A percentile compares a stretch with the other conserved stretches of the same genome.
These are phyloP conservation scores for Fusarium irregulare DNA, from an alignment of 2,329 filamentous ascomycete genomes.

Conservation along the genomic window DNA sequence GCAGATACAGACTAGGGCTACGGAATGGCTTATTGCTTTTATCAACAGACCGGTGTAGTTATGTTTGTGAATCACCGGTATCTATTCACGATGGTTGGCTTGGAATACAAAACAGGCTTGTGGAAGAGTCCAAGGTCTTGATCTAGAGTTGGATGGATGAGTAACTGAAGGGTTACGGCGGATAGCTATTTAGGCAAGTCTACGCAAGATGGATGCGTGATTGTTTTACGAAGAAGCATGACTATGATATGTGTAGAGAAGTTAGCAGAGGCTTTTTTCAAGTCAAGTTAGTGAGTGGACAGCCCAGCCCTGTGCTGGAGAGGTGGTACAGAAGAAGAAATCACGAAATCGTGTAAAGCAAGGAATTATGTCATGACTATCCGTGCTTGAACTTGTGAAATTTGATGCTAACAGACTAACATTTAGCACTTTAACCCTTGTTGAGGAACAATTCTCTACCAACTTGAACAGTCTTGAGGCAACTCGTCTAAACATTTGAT, in stretches of 20 bases:
- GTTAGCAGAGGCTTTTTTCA: slow-evolving; percentile 9
- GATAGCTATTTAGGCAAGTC: background rate
- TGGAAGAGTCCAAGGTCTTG: slow-evolving; percentile 19
- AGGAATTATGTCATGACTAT: background rate
- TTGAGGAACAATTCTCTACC: background rate
- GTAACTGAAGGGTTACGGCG: slow-evolving; percentile 21
- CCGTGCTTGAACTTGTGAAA: background rate
- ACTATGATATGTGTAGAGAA: slow-evolving; percentile 24
- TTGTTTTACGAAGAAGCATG: slow-evolving; percentile 31
- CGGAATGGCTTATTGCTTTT: slow-evolving; percentile 37
- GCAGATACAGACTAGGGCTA: slow-evolving; percentile 38
- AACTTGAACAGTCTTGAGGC: background rate
- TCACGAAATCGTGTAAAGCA: slow-evolving; percentile 23
- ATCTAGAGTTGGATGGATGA: slow-evolving; percentile 39
- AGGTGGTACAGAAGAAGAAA: slow-evolving; percentile 28
- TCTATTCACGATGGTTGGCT: slow-evolving; percentile 35
- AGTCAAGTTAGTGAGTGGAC: slow-evolving; percentile 7
- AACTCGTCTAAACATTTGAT: slow-evolving; percentile 14
- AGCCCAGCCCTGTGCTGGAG: slow-evolving; percentile 3
- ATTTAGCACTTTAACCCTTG: background rate
- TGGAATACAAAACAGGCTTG: slow-evolving; percentile 34
- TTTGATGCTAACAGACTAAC: background rate
- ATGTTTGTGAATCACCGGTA: slow-evolving; percentile 8
- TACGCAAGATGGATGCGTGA: slow-evolving; percentile 11
- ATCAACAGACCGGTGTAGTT: slow-evolving; percentile 30